A percentile compares a stretch with the other conserved stretches of the same genome.
Conservation (phyloP, 257 asterid species). For the Fraxinus americana region DNA sequence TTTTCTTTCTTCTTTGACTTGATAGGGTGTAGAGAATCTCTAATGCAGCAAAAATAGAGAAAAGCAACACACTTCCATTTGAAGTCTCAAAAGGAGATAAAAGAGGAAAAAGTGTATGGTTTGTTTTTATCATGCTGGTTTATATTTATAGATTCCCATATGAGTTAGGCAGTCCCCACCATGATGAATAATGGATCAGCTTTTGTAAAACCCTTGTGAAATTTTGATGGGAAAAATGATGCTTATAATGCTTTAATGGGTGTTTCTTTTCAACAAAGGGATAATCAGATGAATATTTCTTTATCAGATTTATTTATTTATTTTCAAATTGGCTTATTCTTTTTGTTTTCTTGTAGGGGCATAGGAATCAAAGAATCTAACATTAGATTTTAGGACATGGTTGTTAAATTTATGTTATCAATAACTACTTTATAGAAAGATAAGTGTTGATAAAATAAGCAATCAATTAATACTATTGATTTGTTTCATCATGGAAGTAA, state of each 20-base stretch:
- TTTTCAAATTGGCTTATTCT: constrained; percentile 68
- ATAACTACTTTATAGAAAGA: constrained; percentile 41
- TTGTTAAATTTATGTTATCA: constrained; percentile 47
- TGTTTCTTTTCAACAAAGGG: constrained; percentile 33
- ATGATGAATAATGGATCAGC: constrained; percentile 64
- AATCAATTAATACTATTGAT: constrained; percentile 18
- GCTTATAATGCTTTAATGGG: constrained; percentile 40
- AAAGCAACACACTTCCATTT: constrained; percentile 66
- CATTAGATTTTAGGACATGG: constrained; percentile 76
- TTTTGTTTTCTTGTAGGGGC: constrained; percentile 68
- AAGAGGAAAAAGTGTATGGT: constrained; percentile 55
- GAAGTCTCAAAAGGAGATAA: constrained; percentile 48
- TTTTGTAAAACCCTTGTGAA: constrained; percentile 48
- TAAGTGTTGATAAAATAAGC: constrained; percentile 29
- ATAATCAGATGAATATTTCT: constrained; percentile 20
- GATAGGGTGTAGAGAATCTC: constrained; percentile 65
- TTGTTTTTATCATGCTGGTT: constrained; percentile 50
- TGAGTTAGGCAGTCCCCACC: constrained; percentile 65
- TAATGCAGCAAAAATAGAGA: constrained; percentile 67
- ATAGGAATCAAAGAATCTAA: constrained; percentile 91
- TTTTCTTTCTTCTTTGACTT: constrained; percentile 64
- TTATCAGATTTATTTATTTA: constrained; percentile 17
- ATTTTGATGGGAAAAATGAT: constrained; percentile 45
- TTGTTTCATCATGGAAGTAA: constrained; percentile 21
- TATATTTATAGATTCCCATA: constrained; percentile 45